phyloP scores from a whole-genome alignment of 768 basidiomycete genomes.

The Phaeotremella skinneri region DNA sequence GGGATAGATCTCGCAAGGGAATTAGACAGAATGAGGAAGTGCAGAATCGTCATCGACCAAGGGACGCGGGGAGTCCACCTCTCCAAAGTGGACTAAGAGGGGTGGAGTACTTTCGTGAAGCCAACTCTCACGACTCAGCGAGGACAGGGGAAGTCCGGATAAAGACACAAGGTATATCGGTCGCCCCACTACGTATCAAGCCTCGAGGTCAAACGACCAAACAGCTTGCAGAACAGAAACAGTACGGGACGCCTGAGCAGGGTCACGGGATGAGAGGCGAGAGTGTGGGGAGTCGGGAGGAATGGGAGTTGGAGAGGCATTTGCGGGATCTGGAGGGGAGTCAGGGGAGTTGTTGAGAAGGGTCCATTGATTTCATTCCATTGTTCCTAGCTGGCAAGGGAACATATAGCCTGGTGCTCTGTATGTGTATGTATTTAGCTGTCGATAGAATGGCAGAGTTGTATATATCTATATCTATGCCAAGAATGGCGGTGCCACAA shows the following conservation, averaged over 20 bases:
- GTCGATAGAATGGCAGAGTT: background rate
- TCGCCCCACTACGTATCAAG: background rate
- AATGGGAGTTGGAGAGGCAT: slow-evolving; percentile 33
- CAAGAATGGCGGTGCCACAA: background rate
- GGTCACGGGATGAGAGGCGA: slow-evolving; percentile 10
- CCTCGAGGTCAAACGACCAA: too few relatives aligned
- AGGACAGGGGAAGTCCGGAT: background rate
- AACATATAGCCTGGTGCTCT: background rate
- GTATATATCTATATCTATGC: too few relatives aligned
- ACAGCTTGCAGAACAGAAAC: too few relatives aligned
- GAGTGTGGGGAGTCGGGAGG: slow-evolving; percentile 15
- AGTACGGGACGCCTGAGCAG: slow-evolving; percentile 10
- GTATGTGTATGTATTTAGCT: background rate
- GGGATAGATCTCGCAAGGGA: too few relatives aligned
- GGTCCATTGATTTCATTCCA: background rate
- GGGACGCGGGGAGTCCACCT: background rate
- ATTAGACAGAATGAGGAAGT: too few relatives aligned
- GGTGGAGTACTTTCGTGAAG: background rate
- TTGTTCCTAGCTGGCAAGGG: background rate
- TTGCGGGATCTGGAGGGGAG: slow-evolving; percentile 15
- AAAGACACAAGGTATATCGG: background rate
- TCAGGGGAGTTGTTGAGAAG: slow-evolving; percentile 3
- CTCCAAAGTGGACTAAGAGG: too few relatives aligned
- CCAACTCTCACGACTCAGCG: background rate
- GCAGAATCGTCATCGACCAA: too few relatives aligned